Evolutionary conservation across 768 basidiomycete genomes (phyloP).

Genomic region (Pulveroboletus ravenelii): DNA sequence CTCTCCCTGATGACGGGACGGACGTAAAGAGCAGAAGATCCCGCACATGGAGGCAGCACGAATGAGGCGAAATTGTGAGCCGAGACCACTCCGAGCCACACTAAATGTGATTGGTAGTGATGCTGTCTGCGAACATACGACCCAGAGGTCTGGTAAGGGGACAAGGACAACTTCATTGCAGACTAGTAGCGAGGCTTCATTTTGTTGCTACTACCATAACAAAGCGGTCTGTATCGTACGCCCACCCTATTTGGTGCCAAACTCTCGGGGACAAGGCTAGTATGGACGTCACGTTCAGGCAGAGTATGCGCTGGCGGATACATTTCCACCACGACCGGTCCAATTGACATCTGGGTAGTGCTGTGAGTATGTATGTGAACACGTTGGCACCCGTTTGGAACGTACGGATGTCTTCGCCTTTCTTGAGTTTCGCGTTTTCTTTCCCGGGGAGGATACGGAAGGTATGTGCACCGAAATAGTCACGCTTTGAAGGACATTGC

Average conservation of each 20-base stretch:
- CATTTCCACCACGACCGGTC: slow-evolving; percentile 96
- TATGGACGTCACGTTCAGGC: slow-evolving; percentile 38
- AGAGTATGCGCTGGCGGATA: slow-evolving; percentile 83
- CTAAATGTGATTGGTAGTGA: neutral
- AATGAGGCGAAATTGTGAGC: neutral
- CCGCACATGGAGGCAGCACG: slow-evolving; percentile 54
- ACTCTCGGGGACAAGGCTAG: neutral
- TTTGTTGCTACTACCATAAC: slow-evolving; percentile 15
- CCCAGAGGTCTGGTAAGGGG: neutral
- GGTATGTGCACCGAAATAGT: slow-evolving; percentile 99
- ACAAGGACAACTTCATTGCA: neutral
- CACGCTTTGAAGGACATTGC: slow-evolving; percentile 52
- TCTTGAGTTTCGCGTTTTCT: slow-evolving; percentile 78
- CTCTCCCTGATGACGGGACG: slow-evolving; percentile 6
- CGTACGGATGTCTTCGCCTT: slow-evolving; percentile 85
- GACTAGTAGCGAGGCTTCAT: neutral
- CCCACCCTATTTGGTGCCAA: slow-evolving; percentile 1
- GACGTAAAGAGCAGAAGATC: slow-evolving; percentile 49
- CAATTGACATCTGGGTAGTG: slow-evolving; percentile 80
- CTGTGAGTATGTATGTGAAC: slow-evolving; percentile 1
- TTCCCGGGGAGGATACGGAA: slow-evolving; percentile 92
- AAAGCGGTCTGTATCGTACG: slow-evolving; percentile 15
- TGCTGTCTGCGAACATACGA: too few relatives aligned
- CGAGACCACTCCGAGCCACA: neutral
- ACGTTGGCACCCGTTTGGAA: slow-evolving; percentile 17